phyloP scores from a whole-genome alignment of 2,329 filamentous ascomycete species.

The Aschersonia sp. region DNA sequence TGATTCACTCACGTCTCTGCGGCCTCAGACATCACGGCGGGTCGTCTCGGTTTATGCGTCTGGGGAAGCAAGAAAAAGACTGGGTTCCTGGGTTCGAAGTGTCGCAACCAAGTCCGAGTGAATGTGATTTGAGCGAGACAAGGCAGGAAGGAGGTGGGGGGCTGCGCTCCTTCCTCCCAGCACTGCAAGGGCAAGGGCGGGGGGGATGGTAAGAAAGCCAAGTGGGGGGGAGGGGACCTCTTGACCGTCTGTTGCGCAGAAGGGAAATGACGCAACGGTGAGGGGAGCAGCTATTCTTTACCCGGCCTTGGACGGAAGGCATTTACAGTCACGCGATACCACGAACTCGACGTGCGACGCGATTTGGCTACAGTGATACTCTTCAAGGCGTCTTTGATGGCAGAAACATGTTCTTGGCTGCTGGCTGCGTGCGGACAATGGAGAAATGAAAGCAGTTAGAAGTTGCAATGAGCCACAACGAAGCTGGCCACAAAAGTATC shows the following conservation, averaged over 20 bases:
- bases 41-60: neutral
- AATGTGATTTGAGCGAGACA: neutral
- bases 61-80: neutral
- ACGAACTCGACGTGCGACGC: no score
- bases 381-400: no score
- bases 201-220: neutral
- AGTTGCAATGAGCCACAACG: no score
- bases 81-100: neutral
- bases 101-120: neutral
- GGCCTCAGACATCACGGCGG: constrained; percentile 17
- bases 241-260: neutral
- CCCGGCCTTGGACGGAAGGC: no score
- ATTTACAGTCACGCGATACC: no score
- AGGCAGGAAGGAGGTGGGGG: neutral
- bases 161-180: neutral
- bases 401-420: no score
- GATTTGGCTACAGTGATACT: no score
- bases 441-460: no score
- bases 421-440: no score
- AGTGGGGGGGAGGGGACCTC: neutral
- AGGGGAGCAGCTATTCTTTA: no score
- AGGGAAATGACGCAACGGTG: no score
- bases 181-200: neutral
- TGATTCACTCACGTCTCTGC: constrained; percentile 13
- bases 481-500: no score